phyloP scores from a whole-genome alignment of 495 filamentous ascomycete genomes.

The Penicillium arizonense region DNA sequence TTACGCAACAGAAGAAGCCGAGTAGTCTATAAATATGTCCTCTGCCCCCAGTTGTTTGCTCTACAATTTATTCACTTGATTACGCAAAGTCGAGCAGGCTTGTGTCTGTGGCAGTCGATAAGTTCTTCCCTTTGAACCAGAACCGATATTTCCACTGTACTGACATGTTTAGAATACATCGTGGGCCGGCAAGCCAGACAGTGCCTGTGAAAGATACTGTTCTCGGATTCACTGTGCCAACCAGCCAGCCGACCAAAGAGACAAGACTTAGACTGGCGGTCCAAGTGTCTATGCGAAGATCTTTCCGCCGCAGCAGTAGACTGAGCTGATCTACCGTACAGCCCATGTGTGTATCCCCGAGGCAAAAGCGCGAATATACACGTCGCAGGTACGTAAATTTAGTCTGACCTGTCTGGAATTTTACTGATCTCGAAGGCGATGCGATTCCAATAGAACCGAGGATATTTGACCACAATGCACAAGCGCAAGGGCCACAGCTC shows the following conservation, averaged over 20 bases:
- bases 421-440: not conserved
- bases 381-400: not conserved
- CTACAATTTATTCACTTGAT: not conserved
- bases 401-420: not conserved
- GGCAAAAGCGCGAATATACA: not conserved
- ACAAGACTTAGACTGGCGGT: too few species aligned
- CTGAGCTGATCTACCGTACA: not conserved
- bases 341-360: not conserved
- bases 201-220: not conserved
- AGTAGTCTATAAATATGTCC: slow-evolving; percentile 1
- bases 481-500: not conserved
- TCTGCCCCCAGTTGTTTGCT: not conserved
- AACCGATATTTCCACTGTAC: not conserved
- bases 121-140: not conserved
- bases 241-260: not conserved
- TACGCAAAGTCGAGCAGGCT: not conserved
- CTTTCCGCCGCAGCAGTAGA: not conserved
- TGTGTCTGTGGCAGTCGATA: not conserved
- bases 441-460: not conserved
- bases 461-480: not conserved
- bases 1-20: not conserved
- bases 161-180: not conserved
- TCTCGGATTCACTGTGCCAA: too few species aligned
- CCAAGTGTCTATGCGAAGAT: not conserved
- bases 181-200: not conserved